phyloP scores from a whole-genome alignment of 2,329 filamentous ascomycete species.

The Hymenoscyphus fructigenus region DNA sequence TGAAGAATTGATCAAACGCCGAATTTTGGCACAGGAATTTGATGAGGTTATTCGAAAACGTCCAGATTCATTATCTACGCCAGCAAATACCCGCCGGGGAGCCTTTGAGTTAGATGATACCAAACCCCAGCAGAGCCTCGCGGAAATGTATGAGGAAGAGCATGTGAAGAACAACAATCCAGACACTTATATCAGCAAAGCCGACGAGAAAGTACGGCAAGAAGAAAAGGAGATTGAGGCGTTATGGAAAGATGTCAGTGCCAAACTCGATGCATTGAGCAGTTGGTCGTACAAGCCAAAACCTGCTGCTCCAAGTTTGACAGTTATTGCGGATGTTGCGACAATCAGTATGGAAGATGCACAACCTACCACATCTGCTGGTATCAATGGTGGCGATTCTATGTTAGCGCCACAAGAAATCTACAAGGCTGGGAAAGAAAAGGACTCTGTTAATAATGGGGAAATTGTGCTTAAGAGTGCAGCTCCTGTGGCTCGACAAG shows the following conservation, averaged over 20 bases:
- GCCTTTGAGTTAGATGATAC: slow-evolving; percentile 74
- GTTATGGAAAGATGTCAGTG: slow-evolving; percentile 79
- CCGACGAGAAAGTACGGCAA: slow-evolving; percentile 77
- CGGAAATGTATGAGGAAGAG: slow-evolving; percentile 92
- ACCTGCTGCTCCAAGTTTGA: slow-evolving; percentile 75
- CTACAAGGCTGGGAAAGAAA: slow-evolving; percentile 75
- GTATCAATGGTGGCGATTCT: slow-evolving; percentile 65
- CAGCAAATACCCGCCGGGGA: slow-evolving; percentile 63
- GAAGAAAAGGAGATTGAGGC: slow-evolving; percentile 81
- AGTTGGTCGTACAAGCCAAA: slow-evolving; percentile 97
- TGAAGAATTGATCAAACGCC: slow-evolving; percentile 89
- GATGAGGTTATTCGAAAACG: slow-evolving; percentile 85
- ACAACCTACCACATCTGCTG: slow-evolving; percentile 77
- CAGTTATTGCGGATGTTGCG: slow-evolving; percentile 87
- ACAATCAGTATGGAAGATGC: slow-evolving; percentile 94
- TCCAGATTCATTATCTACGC: slow-evolving; percentile 65
- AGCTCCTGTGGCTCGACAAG: slow-evolving; percentile 74
- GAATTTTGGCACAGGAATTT: slow-evolving; percentile 86
- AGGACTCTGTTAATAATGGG: slow-evolving; percentile 52
- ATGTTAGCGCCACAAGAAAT: slow-evolving; percentile 93
- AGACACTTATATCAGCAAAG: slow-evolving; percentile 73
- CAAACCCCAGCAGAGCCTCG: slow-evolving; percentile 83
- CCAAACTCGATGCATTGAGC: slow-evolving; percentile 82
- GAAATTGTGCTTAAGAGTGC: slow-evolving; percentile 79
- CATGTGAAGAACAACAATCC: slow-evolving; percentile 77